Evolutionary conservation across 768 basidiomycete genomes (phyloP).

Genomic region (Podaxis sp.): DNA sequence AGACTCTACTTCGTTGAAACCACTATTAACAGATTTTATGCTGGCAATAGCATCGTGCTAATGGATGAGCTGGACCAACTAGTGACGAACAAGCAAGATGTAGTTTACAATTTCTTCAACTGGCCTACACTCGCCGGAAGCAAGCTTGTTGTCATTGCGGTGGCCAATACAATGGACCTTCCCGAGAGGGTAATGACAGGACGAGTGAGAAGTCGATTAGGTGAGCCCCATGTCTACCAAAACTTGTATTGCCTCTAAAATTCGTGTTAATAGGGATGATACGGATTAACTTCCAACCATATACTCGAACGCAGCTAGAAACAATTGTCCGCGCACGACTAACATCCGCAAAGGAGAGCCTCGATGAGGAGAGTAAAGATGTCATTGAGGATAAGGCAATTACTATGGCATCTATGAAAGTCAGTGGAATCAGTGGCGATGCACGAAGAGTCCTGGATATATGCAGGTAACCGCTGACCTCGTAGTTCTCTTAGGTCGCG

Average conservation of each 20-base stretch:
- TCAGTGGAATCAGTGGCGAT: constrained; percentile 83
- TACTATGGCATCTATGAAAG: constrained; percentile 76
- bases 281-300: constrained; percentile 91
- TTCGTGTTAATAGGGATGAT: constrained; percentile 65
- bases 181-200: constrained; percentile 93
- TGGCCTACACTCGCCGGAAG: constrained; percentile 93
- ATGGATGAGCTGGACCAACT: constrained; percentile 99
- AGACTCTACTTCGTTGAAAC: background rate
- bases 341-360: constrained; percentile 50
- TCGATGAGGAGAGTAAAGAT: constrained; percentile 43
- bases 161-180: constrained; percentile 98
- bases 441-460: constrained; percentile 92
- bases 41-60: constrained; percentile 74
- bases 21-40: background rate
- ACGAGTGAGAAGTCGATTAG: constrained; percentile 88
- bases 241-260: background rate
- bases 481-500: background rate
- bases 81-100: constrained; percentile 94
- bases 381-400: constrained; percentile 73
- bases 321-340: constrained; percentile 87
- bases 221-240: constrained; percentile 39
- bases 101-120: constrained; percentile 99
- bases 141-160: constrained; percentile 91
- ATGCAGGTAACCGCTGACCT: constrained; percentile 58
- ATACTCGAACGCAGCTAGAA: constrained; percentile 73